Evolutionary conservation across 768 basidiomycete genomes (phyloP).

Genomic region (Lyophyllum atratum): DNA sequence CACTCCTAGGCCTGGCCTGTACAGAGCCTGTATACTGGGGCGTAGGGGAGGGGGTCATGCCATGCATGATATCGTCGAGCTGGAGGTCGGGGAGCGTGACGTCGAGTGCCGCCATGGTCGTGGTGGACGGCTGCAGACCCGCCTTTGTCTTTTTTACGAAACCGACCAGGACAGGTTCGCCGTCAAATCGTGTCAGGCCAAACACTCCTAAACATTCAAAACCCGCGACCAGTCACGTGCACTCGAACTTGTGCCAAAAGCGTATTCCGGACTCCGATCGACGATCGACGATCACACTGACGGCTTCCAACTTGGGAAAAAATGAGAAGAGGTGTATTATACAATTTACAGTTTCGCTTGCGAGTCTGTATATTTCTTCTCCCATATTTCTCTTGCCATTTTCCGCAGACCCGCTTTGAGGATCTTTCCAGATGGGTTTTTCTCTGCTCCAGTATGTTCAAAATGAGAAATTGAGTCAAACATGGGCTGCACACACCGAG

Average conservation of each 20-base stretch:
- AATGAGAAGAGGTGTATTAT: not conserved
- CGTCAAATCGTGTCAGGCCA: slow-evolving; percentile 23
- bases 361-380: slow-evolving; percentile 21
- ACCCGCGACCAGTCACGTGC: slow-evolving; percentile 27
- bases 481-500: slow-evolving; percentile 33
- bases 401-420: slow-evolving; percentile 43
- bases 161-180: slow-evolving; percentile 4
- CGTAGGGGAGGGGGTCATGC: slow-evolving; percentile 52
- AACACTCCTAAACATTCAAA: slow-evolving; percentile 19
- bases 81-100: slow-evolving; percentile 37
- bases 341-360: not conserved
- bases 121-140: slow-evolving; percentile 8
- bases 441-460: not conserved
- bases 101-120: slow-evolving; percentile 16
- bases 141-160: slow-evolving; percentile 7
- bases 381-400: slow-evolving; percentile 42
- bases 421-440: slow-evolving; percentile 41
- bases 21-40: slow-evolving; percentile 21
- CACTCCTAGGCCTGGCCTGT: slow-evolving; percentile 9
- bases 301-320: no score
- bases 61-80: slow-evolving; percentile 58
- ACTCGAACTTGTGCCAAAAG: not conserved
- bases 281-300: not conserved
- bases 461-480: not conserved
- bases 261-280: not conserved